phyloP scores from a whole-genome alignment of 2,329 filamentous ascomycete genomes.

The Diaporthe citriasiana region DNA sequence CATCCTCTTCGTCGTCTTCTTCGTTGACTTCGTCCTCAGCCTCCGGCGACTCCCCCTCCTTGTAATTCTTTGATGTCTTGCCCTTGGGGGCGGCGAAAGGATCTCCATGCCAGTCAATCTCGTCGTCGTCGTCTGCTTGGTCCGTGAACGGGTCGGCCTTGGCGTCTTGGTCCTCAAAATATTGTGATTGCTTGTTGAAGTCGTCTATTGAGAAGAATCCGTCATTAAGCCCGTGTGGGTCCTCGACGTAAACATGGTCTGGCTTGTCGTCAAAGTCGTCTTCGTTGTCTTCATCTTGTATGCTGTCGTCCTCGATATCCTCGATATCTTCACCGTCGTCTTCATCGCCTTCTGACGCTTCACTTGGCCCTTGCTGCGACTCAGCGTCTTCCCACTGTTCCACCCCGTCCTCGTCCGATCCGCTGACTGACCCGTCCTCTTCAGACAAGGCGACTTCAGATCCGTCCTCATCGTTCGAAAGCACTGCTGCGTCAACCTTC shows the following conservation, averaged over 20 bases:
- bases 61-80: conserved; percentile 46
- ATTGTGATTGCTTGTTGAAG: conserved; percentile 95
- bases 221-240: conserved; percentile 91
- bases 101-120: conserved; percentile 89
- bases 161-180: conserved; percentile 87
- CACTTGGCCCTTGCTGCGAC: conserved; percentile 46
- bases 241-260: conserved; percentile 73
- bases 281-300: conserved; percentile 52
- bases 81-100: conserved; percentile 64
- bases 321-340: conserved; percentile 50
- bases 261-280: conserved; percentile 63
- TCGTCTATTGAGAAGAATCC: conserved; percentile 98
- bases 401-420: conserved; percentile 56
- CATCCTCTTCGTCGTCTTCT: conserved; percentile 71
- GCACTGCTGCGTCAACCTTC: conserved; percentile 48
- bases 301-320: conserved; percentile 51
- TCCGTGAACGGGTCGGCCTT: conserved; percentile 82
- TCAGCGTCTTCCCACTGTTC: conserved; percentile 53
- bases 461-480: conserved; percentile 54
- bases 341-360: conserved; percentile 49
- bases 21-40: conserved; percentile 57
- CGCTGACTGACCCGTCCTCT: conserved; percentile 41
- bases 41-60: conserved; percentile 48
- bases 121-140: conserved; percentile 84
- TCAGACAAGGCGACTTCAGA: conserved; percentile 52